These are phyloP conservation scores for Aquilaria malaccensis DNA, from an alignment of 345 rosid species.

Conservation along the genomic window DNA sequence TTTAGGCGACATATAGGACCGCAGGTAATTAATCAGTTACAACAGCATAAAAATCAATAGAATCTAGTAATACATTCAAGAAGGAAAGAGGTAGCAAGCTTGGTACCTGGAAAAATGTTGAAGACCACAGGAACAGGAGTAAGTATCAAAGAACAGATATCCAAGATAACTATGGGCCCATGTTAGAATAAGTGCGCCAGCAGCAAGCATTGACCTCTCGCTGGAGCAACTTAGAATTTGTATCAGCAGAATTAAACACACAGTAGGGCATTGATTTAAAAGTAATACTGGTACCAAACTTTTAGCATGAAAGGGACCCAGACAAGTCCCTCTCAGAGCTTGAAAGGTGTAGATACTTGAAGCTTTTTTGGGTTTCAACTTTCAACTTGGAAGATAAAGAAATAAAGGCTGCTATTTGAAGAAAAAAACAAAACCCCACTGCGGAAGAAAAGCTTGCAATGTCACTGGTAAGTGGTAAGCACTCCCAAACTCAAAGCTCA, in stretches of 20 bases:
- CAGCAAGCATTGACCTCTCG: conserved; percentile 20
- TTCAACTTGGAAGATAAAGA: too few relatives aligned
- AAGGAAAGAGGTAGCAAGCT: conserved; percentile 5
- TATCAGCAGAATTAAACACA: too few relatives aligned
- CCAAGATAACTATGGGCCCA: conserved; percentile 18
- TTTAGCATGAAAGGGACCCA: conserved; percentile 31
- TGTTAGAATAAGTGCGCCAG: conserved; percentile 27
- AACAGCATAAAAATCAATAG: conserved; percentile 12
- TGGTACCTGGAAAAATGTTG: conserved; percentile 32
- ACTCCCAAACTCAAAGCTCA: too few relatives aligned
- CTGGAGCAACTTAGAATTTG: background rate
- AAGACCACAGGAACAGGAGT: conserved; percentile 15
- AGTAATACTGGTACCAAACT: conserved; percentile 11
- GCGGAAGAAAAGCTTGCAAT: too few relatives aligned
- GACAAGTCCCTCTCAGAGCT: conserved; percentile 21
- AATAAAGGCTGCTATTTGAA: too few relatives aligned
- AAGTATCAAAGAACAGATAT: conserved; percentile 16
- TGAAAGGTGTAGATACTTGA: background rate
- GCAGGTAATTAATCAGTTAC: background rate
- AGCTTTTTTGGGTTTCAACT: too few relatives aligned
- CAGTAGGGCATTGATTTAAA: background rate
- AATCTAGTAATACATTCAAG: conserved; percentile 8
- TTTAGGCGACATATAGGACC: conserved; percentile 9
- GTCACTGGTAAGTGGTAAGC: too few relatives aligned
- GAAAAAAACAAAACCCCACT: too few relatives aligned